A percentile compares a stretch with the other conserved stretches of the same genome.
Evolutionary conservation across 106 monocot species (phyloP).

Genomic region (Allium fistulosum): DNA sequence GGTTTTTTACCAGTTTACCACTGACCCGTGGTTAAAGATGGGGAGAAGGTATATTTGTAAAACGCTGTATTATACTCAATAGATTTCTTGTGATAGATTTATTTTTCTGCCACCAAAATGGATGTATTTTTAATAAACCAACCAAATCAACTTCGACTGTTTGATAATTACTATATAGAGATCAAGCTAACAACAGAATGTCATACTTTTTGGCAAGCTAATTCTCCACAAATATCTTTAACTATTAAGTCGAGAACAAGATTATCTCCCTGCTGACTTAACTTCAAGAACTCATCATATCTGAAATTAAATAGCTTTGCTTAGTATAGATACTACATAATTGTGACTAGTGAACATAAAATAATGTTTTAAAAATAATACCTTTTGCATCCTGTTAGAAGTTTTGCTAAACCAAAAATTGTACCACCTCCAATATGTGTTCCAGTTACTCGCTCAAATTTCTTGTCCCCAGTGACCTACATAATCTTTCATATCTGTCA

Average conservation of each 20-base stretch:
- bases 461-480: slow-evolving; percentile 56
- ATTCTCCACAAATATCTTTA: slow-evolving; percentile 69
- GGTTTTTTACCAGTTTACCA: too few species aligned
- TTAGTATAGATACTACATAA: neutral
- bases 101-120: too few species aligned
- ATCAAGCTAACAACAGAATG: slow-evolving; percentile 9
- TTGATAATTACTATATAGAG: too few species aligned
- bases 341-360: neutral
- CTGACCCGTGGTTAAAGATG: too few species aligned
- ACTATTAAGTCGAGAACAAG: slow-evolving; percentile 67
- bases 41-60: too few species aligned
- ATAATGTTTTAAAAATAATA: neutral
- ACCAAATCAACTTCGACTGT: too few species aligned
- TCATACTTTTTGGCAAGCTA: slow-evolving; percentile 50
- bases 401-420: slow-evolving; percentile 69
- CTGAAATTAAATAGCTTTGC: slow-evolving; percentile 18
- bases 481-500: slow-evolving; percentile 11
- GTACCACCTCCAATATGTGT: slow-evolving; percentile 80
- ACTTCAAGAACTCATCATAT: slow-evolving; percentile 66
- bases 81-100: too few species aligned
- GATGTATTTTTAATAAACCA: too few species aligned
- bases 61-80: too few species aligned
- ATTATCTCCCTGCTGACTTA: slow-evolving; percentile 72
- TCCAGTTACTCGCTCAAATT: slow-evolving; percentile 69
- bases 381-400: slow-evolving; percentile 69